A percentile compares a stretch with the other conserved stretches of the same genome.
These are phyloP conservation scores for Ceriops zippeliana DNA, from an alignment of 345 rosid genomes.

Conservation along the genomic window DNA sequence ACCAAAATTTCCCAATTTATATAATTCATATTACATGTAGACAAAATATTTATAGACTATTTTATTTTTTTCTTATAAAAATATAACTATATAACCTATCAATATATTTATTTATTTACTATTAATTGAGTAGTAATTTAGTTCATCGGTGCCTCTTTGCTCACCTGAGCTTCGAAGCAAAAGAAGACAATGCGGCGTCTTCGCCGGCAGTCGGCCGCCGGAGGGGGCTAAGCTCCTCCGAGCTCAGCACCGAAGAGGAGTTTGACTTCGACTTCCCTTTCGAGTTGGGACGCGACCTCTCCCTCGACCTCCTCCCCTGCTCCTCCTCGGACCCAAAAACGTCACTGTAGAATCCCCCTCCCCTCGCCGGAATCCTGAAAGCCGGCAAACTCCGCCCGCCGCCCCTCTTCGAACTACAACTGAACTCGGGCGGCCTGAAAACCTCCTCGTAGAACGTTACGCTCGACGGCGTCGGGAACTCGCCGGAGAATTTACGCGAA, in stretches of 20 bases:
- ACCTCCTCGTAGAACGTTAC: constrained; percentile 65
- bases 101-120: too few species aligned
- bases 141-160: neutral
- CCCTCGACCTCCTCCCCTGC: constrained; percentile 42
- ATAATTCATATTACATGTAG: too few species aligned
- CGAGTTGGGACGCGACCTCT: constrained; percentile 48
- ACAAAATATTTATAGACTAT: too few species aligned
- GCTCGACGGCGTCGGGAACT: constrained; percentile 36
- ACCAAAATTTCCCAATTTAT: too few species aligned
- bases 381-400: constrained; percentile 56
- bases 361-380: constrained; percentile 58
- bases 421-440: constrained; percentile 44
- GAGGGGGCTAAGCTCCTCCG: constrained; percentile 76
- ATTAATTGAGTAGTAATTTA: too few species aligned
- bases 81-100: too few species aligned
- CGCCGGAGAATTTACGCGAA: constrained; percentile 57
- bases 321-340: constrained; percentile 46
- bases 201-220: constrained; percentile 48
- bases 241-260: constrained; percentile 73
- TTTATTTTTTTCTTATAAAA: too few species aligned
- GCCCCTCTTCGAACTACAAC: constrained; percentile 27
- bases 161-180: constrained; percentile 84
- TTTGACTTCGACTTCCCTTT: constrained; percentile 58
- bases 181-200: constrained; percentile 64
- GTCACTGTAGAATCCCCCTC: constrained; percentile 58